These are phyloP conservation scores for Lentithecium fluviatile DNA, from an alignment of 495 filamentous ascomycete species.

Conservation along the genomic window DNA sequence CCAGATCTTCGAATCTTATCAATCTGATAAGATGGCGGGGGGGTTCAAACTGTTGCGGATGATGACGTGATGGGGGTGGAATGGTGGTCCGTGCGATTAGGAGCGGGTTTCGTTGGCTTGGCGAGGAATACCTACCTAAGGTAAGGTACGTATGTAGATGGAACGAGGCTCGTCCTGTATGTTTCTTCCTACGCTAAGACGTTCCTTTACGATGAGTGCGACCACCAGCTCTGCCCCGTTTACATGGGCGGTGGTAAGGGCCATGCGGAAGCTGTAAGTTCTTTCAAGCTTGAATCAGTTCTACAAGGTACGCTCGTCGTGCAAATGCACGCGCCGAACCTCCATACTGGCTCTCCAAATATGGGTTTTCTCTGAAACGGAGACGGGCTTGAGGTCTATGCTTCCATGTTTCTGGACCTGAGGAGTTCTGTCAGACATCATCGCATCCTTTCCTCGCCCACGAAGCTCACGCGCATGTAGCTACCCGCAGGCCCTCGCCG, in stretches of 20 bases:
- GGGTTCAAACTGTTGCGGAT: not conserved
- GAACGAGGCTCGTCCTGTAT: too few relatives aligned
- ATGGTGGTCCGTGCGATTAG: not conserved
- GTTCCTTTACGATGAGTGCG: conserved; percentile 38
- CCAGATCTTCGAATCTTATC: conserved; percentile 28
- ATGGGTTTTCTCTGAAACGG: too few relatives aligned
- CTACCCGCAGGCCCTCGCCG: conserved; percentile 85
- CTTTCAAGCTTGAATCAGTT: too few relatives aligned
- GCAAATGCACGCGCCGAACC: too few relatives aligned
- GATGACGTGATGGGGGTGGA: conserved; percentile 20
- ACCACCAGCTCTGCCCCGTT: conserved; percentile 58
- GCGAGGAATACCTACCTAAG: too few relatives aligned
- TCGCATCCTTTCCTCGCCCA: not conserved
- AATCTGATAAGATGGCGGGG: conserved; percentile 31
- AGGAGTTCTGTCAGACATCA: too few relatives aligned
- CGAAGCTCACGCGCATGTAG: conserved; percentile 46
- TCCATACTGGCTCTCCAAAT: too few relatives aligned
- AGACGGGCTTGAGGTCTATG: too few relatives aligned
- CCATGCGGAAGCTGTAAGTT: conserved; percentile 79
- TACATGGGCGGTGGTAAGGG: conserved; percentile 72
- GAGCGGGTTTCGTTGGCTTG: too few relatives aligned
- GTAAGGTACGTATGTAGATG: too few relatives aligned
- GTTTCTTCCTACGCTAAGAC: conserved; percentile 6
- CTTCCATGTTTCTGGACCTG: too few relatives aligned
- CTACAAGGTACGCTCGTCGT: too few relatives aligned